Evolutionary conservation across 1,139 yeast genomes (phyloP), one percentile per base, ranked within the genome.

Genomic region (Pichia sp.): DNA sequence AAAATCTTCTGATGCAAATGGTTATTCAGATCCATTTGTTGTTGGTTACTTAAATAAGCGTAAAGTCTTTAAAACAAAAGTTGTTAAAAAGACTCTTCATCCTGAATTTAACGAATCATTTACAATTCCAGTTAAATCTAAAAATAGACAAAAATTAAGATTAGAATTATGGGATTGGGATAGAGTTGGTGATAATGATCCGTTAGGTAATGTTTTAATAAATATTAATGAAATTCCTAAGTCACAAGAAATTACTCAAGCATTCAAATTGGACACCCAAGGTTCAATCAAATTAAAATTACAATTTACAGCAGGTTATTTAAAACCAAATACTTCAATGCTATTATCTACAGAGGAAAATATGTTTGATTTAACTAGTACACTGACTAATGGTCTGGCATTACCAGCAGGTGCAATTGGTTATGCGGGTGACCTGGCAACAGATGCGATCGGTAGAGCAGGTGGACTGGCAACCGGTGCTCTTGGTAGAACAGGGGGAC

Each of bases 131-230:
- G 63, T 84, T 50, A 69, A 75, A 29, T 82, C 92, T 0, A 76
- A 87, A 62, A 67, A 79, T 1, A 74, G 84, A 60, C 70, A 74
- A 41, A 55, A 67, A 25, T 58, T 82, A 28, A 51, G 64, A 37
- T 55, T 81, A 35, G 74, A 73, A 44, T 76, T 81, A 12, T 77
- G 66, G 56, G 94, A 84, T 62, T 84, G 92, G 92, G 92, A 84
- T 63, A 71, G 80, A 57, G 75, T 87, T 28, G 89, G 85, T 51
- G 75, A 72, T 42, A 79, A 81, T 59, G 83, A 78, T 55, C 62
- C 73, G 33, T 64, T 84, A 45, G 89, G 90, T 40, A 54, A 63
- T 35, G 74, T 74, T 2, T 55, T 54, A 5, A 52, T 83, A 38
- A 82, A 80, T 53, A 63, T 81, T 30, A 65, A 77, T 1, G 55